A percentile compares a stretch with the other conserved stretches of the same genome.
These are phyloP conservation scores for Claviceps humidiphila DNA, from an alignment of 2,329 filamentous ascomycete species.

Conservation along the genomic window DNA sequence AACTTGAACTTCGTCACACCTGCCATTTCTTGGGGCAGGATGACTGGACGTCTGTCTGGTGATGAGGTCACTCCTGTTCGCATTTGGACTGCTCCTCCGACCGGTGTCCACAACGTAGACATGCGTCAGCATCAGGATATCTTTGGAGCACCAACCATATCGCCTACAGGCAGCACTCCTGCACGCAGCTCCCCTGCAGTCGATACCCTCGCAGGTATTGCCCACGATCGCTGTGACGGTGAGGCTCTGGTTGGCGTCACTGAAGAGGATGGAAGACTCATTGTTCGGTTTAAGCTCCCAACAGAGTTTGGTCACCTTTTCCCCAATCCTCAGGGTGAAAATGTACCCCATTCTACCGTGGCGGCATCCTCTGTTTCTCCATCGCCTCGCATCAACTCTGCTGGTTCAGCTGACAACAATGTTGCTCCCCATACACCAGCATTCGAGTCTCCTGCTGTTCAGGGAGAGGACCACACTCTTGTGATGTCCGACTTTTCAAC, in stretches of 20 bases:
- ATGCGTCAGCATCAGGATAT: constrained; percentile 23
- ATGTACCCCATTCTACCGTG: constrained; percentile 14
- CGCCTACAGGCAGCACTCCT: constrained; percentile 2
- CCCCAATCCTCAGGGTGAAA: constrained; percentile 15
- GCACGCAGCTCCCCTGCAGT: constrained; percentile 8
- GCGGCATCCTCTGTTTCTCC: constrained; percentile 13
- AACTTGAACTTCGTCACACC: constrained; percentile 3
- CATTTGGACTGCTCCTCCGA: constrained; percentile 3
- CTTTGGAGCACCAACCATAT: constrained; percentile 14
- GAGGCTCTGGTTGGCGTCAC: constrained; percentile 19
- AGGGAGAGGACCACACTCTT: constrained; percentile 2
- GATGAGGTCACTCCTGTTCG: constrained; percentile 4
- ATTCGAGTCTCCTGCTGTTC: background rate
- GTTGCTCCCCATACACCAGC: background rate
- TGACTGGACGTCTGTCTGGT: constrained; percentile 5
- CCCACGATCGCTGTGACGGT: constrained; percentile 13
- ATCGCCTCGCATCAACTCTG: constrained; percentile 12
- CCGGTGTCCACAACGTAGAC: constrained; percentile 20
- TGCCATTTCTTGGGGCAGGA: constrained; percentile 9
- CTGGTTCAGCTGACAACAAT: background rate
- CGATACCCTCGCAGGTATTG: constrained; percentile 15
- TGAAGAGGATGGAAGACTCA: constrained; percentile 17
- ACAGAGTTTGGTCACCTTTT: constrained; percentile 18
- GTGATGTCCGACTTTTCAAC: background rate
- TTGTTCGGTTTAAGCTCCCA: constrained; percentile 27